Conservation (phyloP, 768 basidiomycete genomes). For the Paxillus involutus region DNA sequence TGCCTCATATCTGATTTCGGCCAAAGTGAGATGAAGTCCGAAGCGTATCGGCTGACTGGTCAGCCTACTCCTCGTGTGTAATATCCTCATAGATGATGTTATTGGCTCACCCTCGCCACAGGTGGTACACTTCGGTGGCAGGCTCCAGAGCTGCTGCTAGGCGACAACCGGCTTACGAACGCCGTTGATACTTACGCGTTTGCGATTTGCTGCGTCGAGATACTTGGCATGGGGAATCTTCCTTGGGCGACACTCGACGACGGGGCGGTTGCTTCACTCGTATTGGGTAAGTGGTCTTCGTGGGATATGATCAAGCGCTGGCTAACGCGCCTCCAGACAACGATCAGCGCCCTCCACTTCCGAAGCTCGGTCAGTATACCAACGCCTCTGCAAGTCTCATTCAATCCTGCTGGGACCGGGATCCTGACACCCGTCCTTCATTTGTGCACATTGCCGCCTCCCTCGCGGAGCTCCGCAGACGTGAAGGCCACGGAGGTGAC, state of each 20-base stretch:
- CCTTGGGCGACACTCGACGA: conserved; percentile 58
- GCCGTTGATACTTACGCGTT: conserved; percentile 71
- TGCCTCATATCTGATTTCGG: conserved; percentile 85
- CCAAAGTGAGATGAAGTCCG: conserved; percentile 76
- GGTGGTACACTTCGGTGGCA: conserved; percentile 72
- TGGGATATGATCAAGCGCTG: conserved; percentile 12
- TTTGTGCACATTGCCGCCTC: conserved; percentile 50
- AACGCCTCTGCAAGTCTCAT: conserved; percentile 44
- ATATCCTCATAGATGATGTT: neutral
- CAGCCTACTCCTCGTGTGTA: conserved; percentile 46
- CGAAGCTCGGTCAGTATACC: conserved; percentile 32
- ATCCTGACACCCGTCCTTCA: conserved; percentile 49
- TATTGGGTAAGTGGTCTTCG: conserved; percentile 41
- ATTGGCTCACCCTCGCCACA: conserved; percentile 18
- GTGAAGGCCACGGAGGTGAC: conserved; percentile 29
- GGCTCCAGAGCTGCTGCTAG: conserved; percentile 64
- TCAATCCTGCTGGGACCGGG: conserved; percentile 53
- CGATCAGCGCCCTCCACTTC: conserved; percentile 51
- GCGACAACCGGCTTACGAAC: conserved; percentile 44
- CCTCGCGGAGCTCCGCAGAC: conserved; percentile 45
- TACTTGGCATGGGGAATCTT: conserved; percentile 59
- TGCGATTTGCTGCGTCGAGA: conserved; percentile 63
- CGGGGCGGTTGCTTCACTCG: conserved; percentile 47
- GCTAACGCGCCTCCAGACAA: conserved; percentile 36
- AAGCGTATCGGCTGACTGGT: conserved; percentile 62